phyloP scores from a whole-genome alignment of 2,329 filamentous ascomycete species.

The Cercospora nicotianae region DNA sequence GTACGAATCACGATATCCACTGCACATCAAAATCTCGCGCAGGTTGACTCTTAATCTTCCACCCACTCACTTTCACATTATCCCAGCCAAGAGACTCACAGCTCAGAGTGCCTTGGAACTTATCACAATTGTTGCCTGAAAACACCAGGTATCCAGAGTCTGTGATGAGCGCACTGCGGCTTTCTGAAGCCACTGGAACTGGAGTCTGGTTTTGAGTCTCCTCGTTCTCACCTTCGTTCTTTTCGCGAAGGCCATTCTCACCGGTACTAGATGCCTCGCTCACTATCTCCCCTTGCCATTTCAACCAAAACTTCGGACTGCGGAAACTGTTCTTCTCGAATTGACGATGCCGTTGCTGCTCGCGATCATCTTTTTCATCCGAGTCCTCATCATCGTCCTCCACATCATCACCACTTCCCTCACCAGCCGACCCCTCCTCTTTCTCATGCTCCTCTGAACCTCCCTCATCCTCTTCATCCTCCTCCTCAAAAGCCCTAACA shows the following conservation, averaged over 20 bases:
- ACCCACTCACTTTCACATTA: slow-evolving; percentile 19
- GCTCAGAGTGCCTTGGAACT: slow-evolving; percentile 23
- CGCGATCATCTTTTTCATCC: background rate
- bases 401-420: background rate
- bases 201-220: background rate
- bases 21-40: slow-evolving; percentile 9
- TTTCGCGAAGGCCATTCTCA: background rate
- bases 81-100: slow-evolving; percentile 21
- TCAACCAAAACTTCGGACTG: slow-evolving; percentile 27
- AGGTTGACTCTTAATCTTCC: slow-evolving; percentile 7
- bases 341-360: slow-evolving; percentile 3
- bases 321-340: slow-evolving; percentile 29
- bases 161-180: background rate
- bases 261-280: background rate
- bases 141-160: slow-evolving; percentile 24
- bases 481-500: background rate
- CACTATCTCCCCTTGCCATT: slow-evolving; percentile 12
- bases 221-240: background rate
- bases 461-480: background rate
- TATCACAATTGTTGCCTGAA: slow-evolving; percentile 20
- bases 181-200: background rate
- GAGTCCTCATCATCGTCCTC: background rate
- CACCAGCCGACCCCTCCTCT: background rate
- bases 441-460: background rate
- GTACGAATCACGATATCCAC: background rate